Percentiles rank a stretch among this genome's conserved stretches.
These are phyloP conservation scores for Solanum paucissectum DNA, from an alignment of 257 asterid species.

Conservation along the genomic window DNA sequence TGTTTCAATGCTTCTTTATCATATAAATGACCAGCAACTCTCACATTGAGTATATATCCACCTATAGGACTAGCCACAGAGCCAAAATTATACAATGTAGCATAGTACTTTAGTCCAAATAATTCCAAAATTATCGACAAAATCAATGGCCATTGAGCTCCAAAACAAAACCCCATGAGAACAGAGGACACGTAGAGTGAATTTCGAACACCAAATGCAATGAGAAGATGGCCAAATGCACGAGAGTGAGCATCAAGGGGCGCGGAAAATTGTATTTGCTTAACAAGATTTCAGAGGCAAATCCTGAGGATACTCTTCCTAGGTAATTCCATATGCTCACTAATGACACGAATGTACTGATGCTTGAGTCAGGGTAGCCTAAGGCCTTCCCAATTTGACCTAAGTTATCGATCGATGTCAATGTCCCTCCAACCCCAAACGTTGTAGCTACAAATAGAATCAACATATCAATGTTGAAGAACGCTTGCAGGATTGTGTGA, in stretches of 20 bases:
- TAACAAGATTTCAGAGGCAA: conserved; percentile 31
- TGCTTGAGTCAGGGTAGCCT: conserved; percentile 32
- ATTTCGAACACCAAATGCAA: conserved; percentile 39
- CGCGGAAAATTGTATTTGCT: conserved; percentile 37
- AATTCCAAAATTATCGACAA: conserved; percentile 41
- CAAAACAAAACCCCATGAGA: conserved; percentile 39
- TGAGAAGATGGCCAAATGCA: conserved; percentile 36
- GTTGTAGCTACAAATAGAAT: conserved; percentile 24
- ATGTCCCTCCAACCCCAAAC: conserved; percentile 42
- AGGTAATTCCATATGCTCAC: conserved; percentile 59
- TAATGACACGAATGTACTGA: conserved; percentile 37
- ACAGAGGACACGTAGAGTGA: conserved; percentile 31
- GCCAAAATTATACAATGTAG: conserved; percentile 25
- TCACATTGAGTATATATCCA: conserved; percentile 26
- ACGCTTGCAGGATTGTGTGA: conserved; percentile 37
- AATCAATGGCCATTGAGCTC: conserved; percentile 49
- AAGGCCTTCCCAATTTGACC: conserved; percentile 48
- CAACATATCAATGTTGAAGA: conserved; percentile 42
- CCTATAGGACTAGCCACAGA: conserved; percentile 33
- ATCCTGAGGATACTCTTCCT: conserved; percentile 36
- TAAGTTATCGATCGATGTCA: conserved; percentile 44
- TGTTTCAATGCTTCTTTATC: conserved; percentile 33
- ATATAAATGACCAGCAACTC: conserved; percentile 26
- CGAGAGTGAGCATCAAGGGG: conserved; percentile 32
- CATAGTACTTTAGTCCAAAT: conserved; percentile 38